These are phyloP conservation scores for Salvia miltiorrhiza DNA, from an alignment of 257 asterid genomes.

Conservation along the genomic window DNA sequence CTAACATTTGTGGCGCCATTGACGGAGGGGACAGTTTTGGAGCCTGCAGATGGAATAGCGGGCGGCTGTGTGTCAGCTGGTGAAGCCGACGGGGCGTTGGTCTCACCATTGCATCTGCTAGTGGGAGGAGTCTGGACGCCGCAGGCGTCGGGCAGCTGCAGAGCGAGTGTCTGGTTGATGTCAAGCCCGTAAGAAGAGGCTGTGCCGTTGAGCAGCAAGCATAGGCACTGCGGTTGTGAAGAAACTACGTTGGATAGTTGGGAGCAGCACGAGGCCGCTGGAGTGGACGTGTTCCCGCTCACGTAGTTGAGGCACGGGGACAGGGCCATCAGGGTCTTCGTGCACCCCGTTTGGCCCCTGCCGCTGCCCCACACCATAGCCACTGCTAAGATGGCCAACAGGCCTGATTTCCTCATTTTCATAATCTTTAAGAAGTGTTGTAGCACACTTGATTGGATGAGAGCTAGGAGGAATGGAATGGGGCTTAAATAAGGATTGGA, in stretches of 20 bases:
- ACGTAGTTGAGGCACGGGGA: conserved; percentile 58
- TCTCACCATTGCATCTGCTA: conserved; percentile 45
- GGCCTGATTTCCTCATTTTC: conserved; percentile 17
- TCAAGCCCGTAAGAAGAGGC: conserved; percentile 36
- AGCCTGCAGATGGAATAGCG: conserved; percentile 39
- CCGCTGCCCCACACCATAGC: conserved; percentile 18
- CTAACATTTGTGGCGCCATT: conserved; percentile 27
- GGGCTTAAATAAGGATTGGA: conserved; percentile 22
- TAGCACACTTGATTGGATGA: too few relatives aligned
- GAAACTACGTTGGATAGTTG: conserved; percentile 40
- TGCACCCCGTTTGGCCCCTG: conserved; percentile 45
- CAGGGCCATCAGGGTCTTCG: conserved; percentile 35
- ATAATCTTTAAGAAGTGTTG: too few relatives aligned
- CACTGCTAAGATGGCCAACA: conserved; percentile 7
- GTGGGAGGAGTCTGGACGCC: conserved; percentile 50
- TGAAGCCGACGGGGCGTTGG: conserved; percentile 37
- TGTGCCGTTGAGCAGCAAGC: conserved; percentile 36
- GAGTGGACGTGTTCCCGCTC: conserved; percentile 45
- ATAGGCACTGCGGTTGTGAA: conserved; percentile 53
- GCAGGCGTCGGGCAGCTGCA: conserved; percentile 48
- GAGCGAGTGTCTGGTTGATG: conserved; percentile 52
- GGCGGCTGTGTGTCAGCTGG: conserved; percentile 27
- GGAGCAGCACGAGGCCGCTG: conserved; percentile 51
- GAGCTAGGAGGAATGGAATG: conserved; percentile 15
- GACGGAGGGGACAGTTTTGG: conserved; percentile 39